Evolutionary conservation across 768 basidiomycete genomes (phyloP), one percentile per base, ranked within the genome.

Genomic region (Trametes elegans): DNA sequence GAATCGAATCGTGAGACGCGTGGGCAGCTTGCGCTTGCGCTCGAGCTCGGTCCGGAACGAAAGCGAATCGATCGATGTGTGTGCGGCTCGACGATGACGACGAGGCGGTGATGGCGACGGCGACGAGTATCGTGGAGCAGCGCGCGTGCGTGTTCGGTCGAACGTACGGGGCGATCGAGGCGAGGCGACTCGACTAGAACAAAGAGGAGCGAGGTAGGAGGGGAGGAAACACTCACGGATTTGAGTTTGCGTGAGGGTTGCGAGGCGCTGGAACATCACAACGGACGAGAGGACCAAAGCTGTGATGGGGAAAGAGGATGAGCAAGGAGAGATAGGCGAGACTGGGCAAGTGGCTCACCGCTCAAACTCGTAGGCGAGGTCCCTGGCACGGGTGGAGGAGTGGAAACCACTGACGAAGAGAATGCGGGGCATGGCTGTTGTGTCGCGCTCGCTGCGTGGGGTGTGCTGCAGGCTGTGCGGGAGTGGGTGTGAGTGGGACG

Each of bases 251-350:
- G 59, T 85, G 78, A 0, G 85, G 83, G 71, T 89, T 88, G 60
- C 90, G 84, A 2, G 90, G 88, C 2, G 91, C 92, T 16, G 91
- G 91, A 14, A 94, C 90, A 67, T 94, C 92, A 73, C 92, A 94
- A 56, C 91, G 88, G 57, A 93, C 81, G 26, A 94, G 78, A 51
- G 86, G 87, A 16, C 91, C 91, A 62, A 78, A 93, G 52, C 90
- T 93, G 66, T 13, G 26, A 13, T 18, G 7, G 40, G n/a, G 56
- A 59, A 45, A 19, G 40, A 35, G 21, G 29, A 54, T 23, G 2
- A 8, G 49, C 14, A 14, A 44, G 7, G 39, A 14, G 21, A 24
- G 18, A 40, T 5, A 45, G n/a, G 36, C 34, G 31, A 38, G 19
- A 42, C 27, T 8, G 19, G 16, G 27, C 32, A 49, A 31, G 32